Evolutionary conservation across 169 alveolate genomes (phyloP).

Genomic region (Eimeria acervulina): DNA sequence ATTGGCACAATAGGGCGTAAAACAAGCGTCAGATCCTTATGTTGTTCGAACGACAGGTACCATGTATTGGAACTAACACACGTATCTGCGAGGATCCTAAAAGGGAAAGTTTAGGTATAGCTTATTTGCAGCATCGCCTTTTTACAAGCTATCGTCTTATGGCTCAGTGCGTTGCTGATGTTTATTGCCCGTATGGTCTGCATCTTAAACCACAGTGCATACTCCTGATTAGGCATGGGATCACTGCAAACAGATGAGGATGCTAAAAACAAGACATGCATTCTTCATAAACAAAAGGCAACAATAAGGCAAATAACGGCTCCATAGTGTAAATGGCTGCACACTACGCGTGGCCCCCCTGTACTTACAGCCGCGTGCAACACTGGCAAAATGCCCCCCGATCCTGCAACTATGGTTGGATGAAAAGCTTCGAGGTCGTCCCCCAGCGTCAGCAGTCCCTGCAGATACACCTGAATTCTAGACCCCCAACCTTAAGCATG

Average conservation of each 20-base stretch:
- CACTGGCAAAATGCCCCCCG: slow-evolving; percentile 62
- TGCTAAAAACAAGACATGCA: not conserved
- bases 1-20: not conserved
- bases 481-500: not conserved
- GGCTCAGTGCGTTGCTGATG: not conserved
- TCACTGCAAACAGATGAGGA: not conserved
- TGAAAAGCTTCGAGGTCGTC: slow-evolving; percentile 8
- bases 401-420: slow-evolving; percentile 46
- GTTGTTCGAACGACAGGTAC: not conserved
- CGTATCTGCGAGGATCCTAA: not conserved
- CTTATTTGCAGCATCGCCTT: not conserved
- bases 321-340: not conserved
- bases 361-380: slow-evolving; percentile 64
- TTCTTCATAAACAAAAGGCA: not conserved
- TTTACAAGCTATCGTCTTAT: not conserved
- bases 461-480: not conserved
- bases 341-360: not conserved
- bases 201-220: not conserved
- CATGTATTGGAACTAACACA: not conserved
- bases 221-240: not conserved
- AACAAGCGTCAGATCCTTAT: not conserved
- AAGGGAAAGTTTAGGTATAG: not conserved
- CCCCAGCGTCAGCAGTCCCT: slow-evolving; percentile 70
- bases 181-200: not conserved
- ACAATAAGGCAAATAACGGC: not conserved